Conservation (phyloP, 2,329 filamentous ascomycete genomes). For the Colletotrichum tropicale region DNA sequence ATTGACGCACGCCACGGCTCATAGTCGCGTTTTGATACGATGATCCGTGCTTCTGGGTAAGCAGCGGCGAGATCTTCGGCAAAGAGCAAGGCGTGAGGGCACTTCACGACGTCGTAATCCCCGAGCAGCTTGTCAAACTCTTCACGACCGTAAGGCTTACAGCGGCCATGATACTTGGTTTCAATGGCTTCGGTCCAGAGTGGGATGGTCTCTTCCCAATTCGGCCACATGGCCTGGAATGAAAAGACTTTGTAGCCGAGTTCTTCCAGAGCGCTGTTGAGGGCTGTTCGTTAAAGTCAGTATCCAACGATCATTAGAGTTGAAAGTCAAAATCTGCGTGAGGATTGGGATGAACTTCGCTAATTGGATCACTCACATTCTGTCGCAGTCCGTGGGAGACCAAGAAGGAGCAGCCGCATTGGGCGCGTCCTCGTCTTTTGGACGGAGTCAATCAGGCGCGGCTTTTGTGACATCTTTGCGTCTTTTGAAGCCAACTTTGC, state of each 20-base stretch:
- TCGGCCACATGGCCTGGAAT: neutral
- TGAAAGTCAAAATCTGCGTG: neutral
- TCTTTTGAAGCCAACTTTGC: accelerated
- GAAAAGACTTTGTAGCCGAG: neutral
- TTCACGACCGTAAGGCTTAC: neutral
- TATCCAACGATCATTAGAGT: neutral
- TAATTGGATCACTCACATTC: neutral
- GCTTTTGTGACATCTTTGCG: neutral
- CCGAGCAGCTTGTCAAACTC: neutral
- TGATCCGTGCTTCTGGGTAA: neutral
- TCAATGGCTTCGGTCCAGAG: neutral
- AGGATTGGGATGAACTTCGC: neutral
- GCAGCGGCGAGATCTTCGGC: neutral
- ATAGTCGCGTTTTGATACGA: neutral
- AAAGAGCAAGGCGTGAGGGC: neutral
- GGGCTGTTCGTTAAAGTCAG: neutral
- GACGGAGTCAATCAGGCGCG: neutral
- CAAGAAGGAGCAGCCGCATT: neutral
- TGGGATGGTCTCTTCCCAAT: neutral
- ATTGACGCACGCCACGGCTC: neutral
- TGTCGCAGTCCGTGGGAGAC: neutral
- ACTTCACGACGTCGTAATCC: neutral
- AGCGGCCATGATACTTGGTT: neutral
- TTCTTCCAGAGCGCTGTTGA: neutral
- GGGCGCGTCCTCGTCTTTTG: neutral